Base-by-base conservation (phyloP, 495 filamentous ascomycete genomes). In the Aspergillus sclerotioniger region DNA sequence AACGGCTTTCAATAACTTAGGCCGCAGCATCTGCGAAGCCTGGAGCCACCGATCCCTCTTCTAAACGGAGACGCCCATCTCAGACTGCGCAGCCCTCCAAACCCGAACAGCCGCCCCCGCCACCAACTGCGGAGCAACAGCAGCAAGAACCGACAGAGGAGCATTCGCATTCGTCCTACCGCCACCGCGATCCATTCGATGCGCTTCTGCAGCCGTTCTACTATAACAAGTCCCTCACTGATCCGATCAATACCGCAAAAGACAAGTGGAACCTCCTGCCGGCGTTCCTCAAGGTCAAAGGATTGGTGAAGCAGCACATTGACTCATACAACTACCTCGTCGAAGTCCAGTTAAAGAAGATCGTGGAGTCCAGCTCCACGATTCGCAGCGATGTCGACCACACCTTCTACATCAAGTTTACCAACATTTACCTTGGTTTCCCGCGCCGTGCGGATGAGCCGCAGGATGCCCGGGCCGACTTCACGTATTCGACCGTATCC, bases 311-410 rank as follows among this genome's bases (percentile, higher is more conserved):
- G 73, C 92, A 96, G 72, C 94, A 99, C 71, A 93, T 98, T 72
- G 95, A 99, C 75, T 98, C 94, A 31, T 99, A 90, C 82, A 96
- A 99, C 74, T 96, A 90, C 71, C 96, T 99, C 63, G 86, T 97
- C 53, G 90, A 98, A 55, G 87, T 92, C 17, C 92, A 96, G 66
- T 82, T 99, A 70, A 96, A 96, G 73, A 90, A 97, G 63, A 98
- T 99, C 54, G 87, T 99, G 56, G 83, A 88, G 65, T 90, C 92
- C 21, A 97, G 96, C 70, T 84, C 86, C 33, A 83, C 80, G 8
- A 87, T 99, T 56, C 82, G 84, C 58, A 96, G 92, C 72, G 93
- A 98, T 78, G 87, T 91, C 25, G 91, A 96, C 57, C 84, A 85
- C 41, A 86, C 85, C 46, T 96, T 96, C 67, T 93, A 85, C 74